A percentile compares a stretch with the other conserved stretches of the same genome.
phyloP scores from a whole-genome alignment of 2,329 filamentous ascomycete species.

The Trichoderma brevicompactum region DNA sequence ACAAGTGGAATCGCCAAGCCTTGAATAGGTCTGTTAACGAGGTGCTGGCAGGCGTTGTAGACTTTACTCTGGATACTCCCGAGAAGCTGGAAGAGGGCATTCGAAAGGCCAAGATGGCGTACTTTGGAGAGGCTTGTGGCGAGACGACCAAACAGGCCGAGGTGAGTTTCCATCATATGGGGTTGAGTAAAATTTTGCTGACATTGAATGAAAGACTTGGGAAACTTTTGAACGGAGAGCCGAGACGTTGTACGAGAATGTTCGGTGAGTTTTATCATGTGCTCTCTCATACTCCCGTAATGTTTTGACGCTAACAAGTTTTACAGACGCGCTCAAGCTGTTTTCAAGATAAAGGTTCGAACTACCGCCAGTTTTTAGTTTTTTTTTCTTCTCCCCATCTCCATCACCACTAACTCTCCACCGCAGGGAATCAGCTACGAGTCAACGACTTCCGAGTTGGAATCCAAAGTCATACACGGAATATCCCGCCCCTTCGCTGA shows the following conservation, averaged over 20 bases:
- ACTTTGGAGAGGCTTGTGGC: slow-evolving; percentile 25
- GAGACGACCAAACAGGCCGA: slow-evolving; percentile 22
- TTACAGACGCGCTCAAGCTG: slow-evolving; percentile 19
- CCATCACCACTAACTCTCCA: neutral
- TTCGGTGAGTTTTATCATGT: neutral
- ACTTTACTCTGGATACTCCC: slow-evolving; percentile 19
- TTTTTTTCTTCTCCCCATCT: neutral
- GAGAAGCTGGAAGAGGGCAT: slow-evolving; percentile 23
- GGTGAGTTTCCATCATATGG: neutral
- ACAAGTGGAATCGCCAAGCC: slow-evolving; percentile 25
- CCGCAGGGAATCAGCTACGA: slow-evolving; percentile 21
- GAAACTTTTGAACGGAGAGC: slow-evolving; percentile 18
- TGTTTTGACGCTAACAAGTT: neutral
- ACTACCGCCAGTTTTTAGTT: neutral
- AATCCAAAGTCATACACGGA: slow-evolving; percentile 27
- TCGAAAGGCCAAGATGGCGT: slow-evolving; percentile 20
- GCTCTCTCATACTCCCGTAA: too few relatives aligned
- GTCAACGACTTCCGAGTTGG: slow-evolving; percentile 21
- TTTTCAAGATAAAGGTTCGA: slow-evolving; percentile 24
- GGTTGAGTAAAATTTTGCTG: slow-evolving; percentile 4
- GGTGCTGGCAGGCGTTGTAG: slow-evolving; percentile 17
- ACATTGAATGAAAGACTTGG: slow-evolving; percentile 17
- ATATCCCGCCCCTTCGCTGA: slow-evolving; percentile 22
- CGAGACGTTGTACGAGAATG: slow-evolving; percentile 22
- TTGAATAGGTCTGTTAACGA: slow-evolving; percentile 19